Evolutionary conservation across 1,284 basidiomycete species (phyloP).

Genomic region (Austroboletus niveus): DNA sequence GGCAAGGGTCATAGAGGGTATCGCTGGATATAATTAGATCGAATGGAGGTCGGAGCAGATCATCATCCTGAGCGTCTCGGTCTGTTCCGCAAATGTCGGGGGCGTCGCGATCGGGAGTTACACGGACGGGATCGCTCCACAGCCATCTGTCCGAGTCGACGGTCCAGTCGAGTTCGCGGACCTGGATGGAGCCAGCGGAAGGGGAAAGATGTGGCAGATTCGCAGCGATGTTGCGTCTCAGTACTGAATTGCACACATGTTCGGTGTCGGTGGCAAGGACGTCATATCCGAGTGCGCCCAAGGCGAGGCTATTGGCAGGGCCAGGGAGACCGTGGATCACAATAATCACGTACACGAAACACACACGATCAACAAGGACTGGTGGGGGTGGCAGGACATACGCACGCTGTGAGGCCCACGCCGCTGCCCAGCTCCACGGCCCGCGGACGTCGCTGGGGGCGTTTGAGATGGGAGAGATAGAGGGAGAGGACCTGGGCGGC

Average conservation of each 20-base stretch:
- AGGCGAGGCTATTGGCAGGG: constrained; percentile 50
- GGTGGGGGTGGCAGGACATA: constrained; percentile 18
- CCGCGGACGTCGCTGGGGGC: constrained; percentile 32
- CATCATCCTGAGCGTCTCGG: neutral
- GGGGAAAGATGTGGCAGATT: constrained; percentile 45
- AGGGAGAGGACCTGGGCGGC: constrained; percentile 72
- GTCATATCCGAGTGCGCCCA: constrained; percentile 71
- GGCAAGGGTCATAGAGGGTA: constrained; percentile 70
- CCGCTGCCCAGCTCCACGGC: constrained; percentile 84
- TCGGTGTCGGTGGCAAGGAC: constrained; percentile 80
- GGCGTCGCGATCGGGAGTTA: constrained; percentile 21
- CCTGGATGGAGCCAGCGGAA: constrained; percentile 48
- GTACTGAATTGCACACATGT: constrained; percentile 65
- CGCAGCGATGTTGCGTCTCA: constrained; percentile 60
- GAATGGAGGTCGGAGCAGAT: constrained; percentile 51
- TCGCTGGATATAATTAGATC: constrained; percentile 85
- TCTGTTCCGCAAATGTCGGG: constrained; percentile 1
- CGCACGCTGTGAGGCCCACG: constrained; percentile 76
- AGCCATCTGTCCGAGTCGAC: constrained; percentile 36
- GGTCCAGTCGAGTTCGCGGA: constrained; percentile 50
- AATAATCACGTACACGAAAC: constrained; percentile 4
- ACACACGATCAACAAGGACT: constrained; percentile 4
- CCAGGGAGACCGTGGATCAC: constrained; percentile 2
- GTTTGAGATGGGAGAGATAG: constrained; percentile 45
- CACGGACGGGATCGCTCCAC: constrained; percentile 23